phyloP scores from a whole-genome alignment of 768 basidiomycete genomes.

The Lentinula raphanica region DNA sequence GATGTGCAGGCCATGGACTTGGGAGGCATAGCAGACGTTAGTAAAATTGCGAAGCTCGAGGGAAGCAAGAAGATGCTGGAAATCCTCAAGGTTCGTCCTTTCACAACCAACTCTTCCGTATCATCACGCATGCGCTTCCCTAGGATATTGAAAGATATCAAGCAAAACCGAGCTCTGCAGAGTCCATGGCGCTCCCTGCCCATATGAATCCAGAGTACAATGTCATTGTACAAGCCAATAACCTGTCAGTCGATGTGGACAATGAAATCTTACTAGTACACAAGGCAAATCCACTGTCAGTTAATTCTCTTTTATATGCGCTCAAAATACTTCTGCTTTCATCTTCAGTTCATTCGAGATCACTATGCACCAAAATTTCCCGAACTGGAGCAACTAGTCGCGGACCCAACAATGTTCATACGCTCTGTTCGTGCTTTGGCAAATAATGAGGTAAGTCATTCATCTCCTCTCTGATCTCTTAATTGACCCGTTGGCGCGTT shows the following conservation, averaged over 20 bases:
- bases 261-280: slow-evolving; percentile 97
- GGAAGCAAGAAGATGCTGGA: slow-evolving; percentile 86
- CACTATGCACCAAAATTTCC: slow-evolving; percentile 95
- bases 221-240: slow-evolving; percentile 95
- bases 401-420: slow-evolving; percentile 89
- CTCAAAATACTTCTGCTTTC: slow-evolving; percentile 13
- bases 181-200: slow-evolving; percentile 72
- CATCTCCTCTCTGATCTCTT: background rate
- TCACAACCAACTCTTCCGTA: background rate
- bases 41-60: slow-evolving; percentile 83
- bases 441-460: slow-evolving; percentile 61
- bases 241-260: slow-evolving; percentile 95
- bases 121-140: background rate
- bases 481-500: background rate
- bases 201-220: slow-evolving; percentile 94
- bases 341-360: slow-evolving; percentile 85
- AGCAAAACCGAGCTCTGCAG: slow-evolving; percentile 69
- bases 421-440: slow-evolving; percentile 84
- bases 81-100: slow-evolving; percentile 59
- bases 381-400: slow-evolving; percentile 92
- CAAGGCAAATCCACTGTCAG: slow-evolving; percentile 50
- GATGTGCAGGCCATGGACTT: slow-evolving; percentile 96
- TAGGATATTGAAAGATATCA: slow-evolving; percentile 91
- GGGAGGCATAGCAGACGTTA: slow-evolving; percentile 76
- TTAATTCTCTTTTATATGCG: slow-evolving; percentile 1